Evolutionary conservation across 2,329 filamentous ascomycete species (phyloP), one percentile per base, ranked within the genome.

Genomic region (Paraconiothyrium brasiliense): DNA sequence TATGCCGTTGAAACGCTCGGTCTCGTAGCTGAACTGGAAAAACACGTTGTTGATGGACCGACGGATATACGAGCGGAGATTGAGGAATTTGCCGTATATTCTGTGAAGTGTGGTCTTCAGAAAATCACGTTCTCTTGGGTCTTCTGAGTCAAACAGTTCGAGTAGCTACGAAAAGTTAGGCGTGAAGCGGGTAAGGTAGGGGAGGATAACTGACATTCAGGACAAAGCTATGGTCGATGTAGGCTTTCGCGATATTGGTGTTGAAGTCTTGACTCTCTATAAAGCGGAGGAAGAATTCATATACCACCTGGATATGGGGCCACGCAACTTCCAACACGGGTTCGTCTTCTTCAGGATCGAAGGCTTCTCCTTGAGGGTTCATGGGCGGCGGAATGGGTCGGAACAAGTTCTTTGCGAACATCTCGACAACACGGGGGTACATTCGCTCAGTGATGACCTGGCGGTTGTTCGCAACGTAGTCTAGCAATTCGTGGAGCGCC

Each of bases 181-280:
- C 59, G 37, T 4, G 1, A 43, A 0, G 24, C 14, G 30, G 49
- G 41, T n/a, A 11, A 20, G 6, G n/a, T 20, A 14, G 20, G 46
- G 46, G 16, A 32, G 27, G 20, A 7, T 16, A 43, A 74, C 79
- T 72, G 79, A 87, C 85, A 78, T 89, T 93, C 63, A 99, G 87
- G 49, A 99, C 95, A 76, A 99, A 99, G 78, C 92, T 92, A 80
- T 99, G 95, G 76, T 99, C 95, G 78, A 99, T 99, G 80, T 97
- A 97, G 64, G 94, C 92, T 83, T 99, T 99, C 70, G 95, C 95
- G 74, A 97, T 97, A 81, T 99, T 99, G 70, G 95, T 99, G 84
- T 98, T 99, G 86, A 99, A 99, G 80, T 99, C 95, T 79, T 97
- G 95, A 80, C 95, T 98, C 80, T 99, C 95, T 71, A 99, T 99